Evolutionary conservation across 108 stramenopile species (phyloP).

Genomic region (Fistulifera solaris): DNA sequence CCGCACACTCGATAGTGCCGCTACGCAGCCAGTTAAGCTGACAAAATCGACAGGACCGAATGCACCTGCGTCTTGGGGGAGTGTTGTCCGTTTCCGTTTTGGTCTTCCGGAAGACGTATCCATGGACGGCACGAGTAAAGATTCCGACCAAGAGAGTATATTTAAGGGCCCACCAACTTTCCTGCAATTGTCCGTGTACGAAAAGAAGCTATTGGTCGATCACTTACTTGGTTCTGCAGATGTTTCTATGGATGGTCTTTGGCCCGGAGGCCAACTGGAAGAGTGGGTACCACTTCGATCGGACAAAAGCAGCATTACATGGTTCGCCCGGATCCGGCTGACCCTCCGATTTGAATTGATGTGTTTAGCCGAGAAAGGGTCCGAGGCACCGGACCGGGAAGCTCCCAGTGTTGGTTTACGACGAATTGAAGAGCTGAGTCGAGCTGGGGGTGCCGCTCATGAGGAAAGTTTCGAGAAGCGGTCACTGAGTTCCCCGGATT

Average conservation of each 20-base stretch:
- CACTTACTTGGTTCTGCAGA: slow-evolving; percentile 67
- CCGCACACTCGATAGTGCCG: slow-evolving; percentile 65
- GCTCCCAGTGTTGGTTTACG: slow-evolving; percentile 48
- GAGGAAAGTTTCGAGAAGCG: slow-evolving; percentile 36
- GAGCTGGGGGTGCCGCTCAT: slow-evolving; percentile 50
- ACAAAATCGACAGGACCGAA: slow-evolving; percentile 77
- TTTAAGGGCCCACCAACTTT: slow-evolving; percentile 81
- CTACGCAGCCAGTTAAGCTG: slow-evolving; percentile 62
- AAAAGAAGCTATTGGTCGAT: slow-evolving; percentile 86
- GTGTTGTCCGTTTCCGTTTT: slow-evolving; percentile 71
- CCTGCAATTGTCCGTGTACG: slow-evolving; percentile 76
- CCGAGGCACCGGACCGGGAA: slow-evolving; percentile 5
- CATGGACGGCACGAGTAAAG: slow-evolving; percentile 61
- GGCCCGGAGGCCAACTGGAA: slow-evolving; percentile 73
- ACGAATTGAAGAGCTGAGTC: slow-evolving; percentile 62
- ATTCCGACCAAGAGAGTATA: slow-evolving; percentile 62
- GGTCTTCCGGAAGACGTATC: slow-evolving; percentile 73
- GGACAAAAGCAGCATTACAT: slow-evolving; percentile 63
- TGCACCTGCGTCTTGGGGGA: slow-evolving; percentile 87
- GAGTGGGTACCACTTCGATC: slow-evolving; percentile 83
- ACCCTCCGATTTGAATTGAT: slow-evolving; percentile 80
- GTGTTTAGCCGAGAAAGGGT: slow-evolving; percentile 38
- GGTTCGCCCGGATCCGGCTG: slow-evolving; percentile 78
- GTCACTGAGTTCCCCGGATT: slow-evolving; percentile 35
- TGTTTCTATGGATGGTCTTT: slow-evolving; percentile 58